These are phyloP conservation scores for Trypanosoma caninum DNA, from an alignment of 208 protist genomes.

Conservation along the genomic window DNA sequence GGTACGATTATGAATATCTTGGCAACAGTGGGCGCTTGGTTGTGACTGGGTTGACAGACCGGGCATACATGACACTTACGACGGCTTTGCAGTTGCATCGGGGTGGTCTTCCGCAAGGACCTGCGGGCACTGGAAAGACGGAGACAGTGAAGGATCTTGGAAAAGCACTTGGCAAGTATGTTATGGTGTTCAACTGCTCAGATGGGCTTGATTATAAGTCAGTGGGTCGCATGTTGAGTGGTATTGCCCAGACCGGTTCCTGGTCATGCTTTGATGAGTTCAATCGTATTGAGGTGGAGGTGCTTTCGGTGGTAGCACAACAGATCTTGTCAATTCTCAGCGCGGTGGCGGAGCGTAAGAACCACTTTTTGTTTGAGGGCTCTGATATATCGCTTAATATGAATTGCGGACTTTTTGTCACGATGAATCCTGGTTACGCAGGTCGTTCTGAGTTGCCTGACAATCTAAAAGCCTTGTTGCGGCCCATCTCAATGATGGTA, in stretches of 20 bases:
- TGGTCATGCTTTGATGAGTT: slow-evolving; percentile 99
- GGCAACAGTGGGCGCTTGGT: slow-evolving; percentile 97
- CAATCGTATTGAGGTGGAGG: slow-evolving; percentile 98
- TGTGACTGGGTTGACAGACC: slow-evolving; percentile 97
- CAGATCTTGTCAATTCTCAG: slow-evolving; percentile 95
- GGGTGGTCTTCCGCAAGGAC: slow-evolving; percentile 94
- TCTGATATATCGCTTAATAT: slow-evolving; percentile 94
- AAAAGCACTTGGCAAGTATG: slow-evolving; percentile 96
- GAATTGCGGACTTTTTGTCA: slow-evolving; percentile 97
- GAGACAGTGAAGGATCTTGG: slow-evolving; percentile 99
- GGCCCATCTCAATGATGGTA: slow-evolving; percentile 99
- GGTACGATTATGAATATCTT: slow-evolving; percentile 98
- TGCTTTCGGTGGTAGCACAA: slow-evolving; percentile 98
- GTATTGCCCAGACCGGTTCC: slow-evolving; percentile 97
- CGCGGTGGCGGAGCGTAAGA: slow-evolving; percentile 74
- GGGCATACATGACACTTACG: slow-evolving; percentile 98
- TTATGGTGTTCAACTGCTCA: slow-evolving; percentile 99
- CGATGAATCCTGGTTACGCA: slow-evolving; percentile 99
- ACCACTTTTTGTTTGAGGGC: slow-evolving; percentile 93
- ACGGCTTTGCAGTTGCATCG: slow-evolving; percentile 95
- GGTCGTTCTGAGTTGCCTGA: slow-evolving; percentile 98
- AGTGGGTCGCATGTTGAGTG: slow-evolving; percentile 94
- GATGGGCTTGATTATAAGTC: slow-evolving; percentile 97
- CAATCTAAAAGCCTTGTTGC: slow-evolving; percentile 97
- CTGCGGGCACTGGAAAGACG: slow-evolving; percentile 98